These are phyloP conservation scores for Miscanthus sacchariflorus DNA, from an alignment of 202 grass and related monocot species.

Conservation along the genomic window DNA sequence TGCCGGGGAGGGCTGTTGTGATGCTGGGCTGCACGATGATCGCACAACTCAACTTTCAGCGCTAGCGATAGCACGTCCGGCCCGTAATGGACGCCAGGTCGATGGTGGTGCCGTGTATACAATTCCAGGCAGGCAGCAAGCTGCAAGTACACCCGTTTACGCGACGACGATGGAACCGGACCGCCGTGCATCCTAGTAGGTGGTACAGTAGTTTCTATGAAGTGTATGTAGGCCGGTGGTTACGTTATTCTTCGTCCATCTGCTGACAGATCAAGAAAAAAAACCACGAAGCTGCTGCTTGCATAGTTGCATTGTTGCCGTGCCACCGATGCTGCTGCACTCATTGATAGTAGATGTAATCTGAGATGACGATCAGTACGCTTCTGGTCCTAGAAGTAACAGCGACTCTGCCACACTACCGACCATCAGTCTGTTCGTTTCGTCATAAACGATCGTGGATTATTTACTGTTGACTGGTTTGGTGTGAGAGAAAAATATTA, in stretches of 20 bases:
- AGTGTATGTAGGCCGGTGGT: constrained; percentile 13
- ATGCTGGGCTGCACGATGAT: constrained; percentile 41
- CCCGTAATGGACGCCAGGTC: constrained; percentile 32
- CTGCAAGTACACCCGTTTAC: constrained; percentile 19
- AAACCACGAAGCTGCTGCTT: too few relatives aligned
- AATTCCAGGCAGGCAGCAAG: constrained; percentile 6
- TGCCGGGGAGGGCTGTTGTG: neutral
- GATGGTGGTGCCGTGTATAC: constrained; percentile 8
- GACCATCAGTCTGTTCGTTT: too few relatives aligned
- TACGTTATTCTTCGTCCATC: neutral
- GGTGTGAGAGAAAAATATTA: too few relatives aligned
- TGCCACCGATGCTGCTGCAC: neutral
- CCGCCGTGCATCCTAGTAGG: neutral
- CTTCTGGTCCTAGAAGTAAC: neutral
- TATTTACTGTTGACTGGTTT: too few relatives aligned
- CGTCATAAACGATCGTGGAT: too few relatives aligned
- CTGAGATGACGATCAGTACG: too few relatives aligned
- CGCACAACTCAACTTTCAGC: neutral
- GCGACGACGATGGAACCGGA: constrained; percentile 7
- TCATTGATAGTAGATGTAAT: neutral
- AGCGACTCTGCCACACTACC: neutral
- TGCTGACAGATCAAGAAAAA: too few relatives aligned
- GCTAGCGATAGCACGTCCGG: neutral
- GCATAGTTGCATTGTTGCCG: too few relatives aligned
- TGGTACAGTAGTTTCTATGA: neutral